Evolutionary conservation across 352 stramenopile genomes (phyloP), one percentile per base, ranked within the genome.

Genomic region (Pythium dissotocum): DNA sequence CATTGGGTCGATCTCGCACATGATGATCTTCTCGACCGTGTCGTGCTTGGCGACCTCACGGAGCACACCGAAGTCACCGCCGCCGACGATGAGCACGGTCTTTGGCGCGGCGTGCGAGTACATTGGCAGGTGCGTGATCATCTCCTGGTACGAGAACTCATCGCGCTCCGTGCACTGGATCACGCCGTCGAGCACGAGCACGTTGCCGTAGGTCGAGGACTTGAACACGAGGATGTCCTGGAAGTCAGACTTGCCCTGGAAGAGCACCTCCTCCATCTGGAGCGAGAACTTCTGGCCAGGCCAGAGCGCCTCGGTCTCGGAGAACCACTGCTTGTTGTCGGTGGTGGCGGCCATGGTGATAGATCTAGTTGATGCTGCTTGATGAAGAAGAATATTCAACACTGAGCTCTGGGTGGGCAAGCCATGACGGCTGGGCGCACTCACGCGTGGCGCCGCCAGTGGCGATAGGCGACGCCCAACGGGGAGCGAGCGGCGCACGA

Each of bases 181-280:
- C 54, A 99, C 97, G 57, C 97, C 97, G 80, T 99, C 98, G 38
- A 99, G 85, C 51, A 99, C 96, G n/a, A 99, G 87, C 46, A 99
- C 97, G 72, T 95, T 97, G 56, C 97, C 97, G 78, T 99, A 99
- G 42, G 93, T 98, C 51, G 85, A 76, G n/a, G 94, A 98, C 77
- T 99, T 90, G 83, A 99, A 99, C n/a, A 99, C 97, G 26, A 99
- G 86, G 57, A 99, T 88, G 78, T 99, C 97, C 67, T 99, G 87
- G 66, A 98, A 99, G 80, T 99, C 92, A 49, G 96, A 98, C 81
- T 98, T 98, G 65, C 93, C 96, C 42, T 96, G 89, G 85, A 97
- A 99, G 7, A 99, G 80, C 35, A 97, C 85, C 51, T 98, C 75
- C 61, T 98, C 90, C 68, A 99, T 89, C 75, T 98, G 75, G 42